Evolutionary conservation across 164 flowering plant species (phyloP), one percentile per base, ranked within the genome.

Genomic region (Chimonanthus praecox): DNA sequence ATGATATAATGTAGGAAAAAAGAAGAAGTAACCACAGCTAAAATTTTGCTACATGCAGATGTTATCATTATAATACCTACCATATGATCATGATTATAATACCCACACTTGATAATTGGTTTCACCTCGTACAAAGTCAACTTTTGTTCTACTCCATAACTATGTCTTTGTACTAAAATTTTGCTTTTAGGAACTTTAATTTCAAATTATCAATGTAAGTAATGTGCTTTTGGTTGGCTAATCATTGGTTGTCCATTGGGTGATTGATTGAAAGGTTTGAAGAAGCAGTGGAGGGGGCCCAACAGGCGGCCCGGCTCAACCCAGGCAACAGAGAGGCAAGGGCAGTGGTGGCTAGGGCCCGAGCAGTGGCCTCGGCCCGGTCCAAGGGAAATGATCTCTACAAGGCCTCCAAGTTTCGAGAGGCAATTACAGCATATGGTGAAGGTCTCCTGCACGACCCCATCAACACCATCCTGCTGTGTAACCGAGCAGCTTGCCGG

Each of bases 401-500:
- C 79, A 90, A 87, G 73, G 90, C 80, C 5, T 84, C 85, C 5
- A 89, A 79, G 76, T 90, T 80, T 71, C 9, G 71, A 0, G 94
- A 89, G 83, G 99, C 97, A 0, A 84, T 86, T 66, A 58, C 64
- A 6, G 86, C 80, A 0, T 90, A 95, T 58, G 76, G 81, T 8
- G 88, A 88, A 69, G 97, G 98, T 44, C 82, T 95, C 44, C 90
- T 92, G 21, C 77, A 82, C 18, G 98, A 89, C 45, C 89, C 92
- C 6, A 69, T 78, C 77, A 95, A 93, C 83, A 83, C 98, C 13
- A 77, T 90, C 43, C 78, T 95, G 77, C 81, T 92, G 18, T 92
- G 94, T 75, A 93, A 95, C 80, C 78, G 97, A 63, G 98, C 97
- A 1, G 89, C 98, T 21, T 92, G 94, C 73, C 80, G 88, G 6